These are phyloP conservation scores for Monosporozyma aerobia DNA, from an alignment of 805 yeast genomes.

Conservation along the genomic window DNA sequence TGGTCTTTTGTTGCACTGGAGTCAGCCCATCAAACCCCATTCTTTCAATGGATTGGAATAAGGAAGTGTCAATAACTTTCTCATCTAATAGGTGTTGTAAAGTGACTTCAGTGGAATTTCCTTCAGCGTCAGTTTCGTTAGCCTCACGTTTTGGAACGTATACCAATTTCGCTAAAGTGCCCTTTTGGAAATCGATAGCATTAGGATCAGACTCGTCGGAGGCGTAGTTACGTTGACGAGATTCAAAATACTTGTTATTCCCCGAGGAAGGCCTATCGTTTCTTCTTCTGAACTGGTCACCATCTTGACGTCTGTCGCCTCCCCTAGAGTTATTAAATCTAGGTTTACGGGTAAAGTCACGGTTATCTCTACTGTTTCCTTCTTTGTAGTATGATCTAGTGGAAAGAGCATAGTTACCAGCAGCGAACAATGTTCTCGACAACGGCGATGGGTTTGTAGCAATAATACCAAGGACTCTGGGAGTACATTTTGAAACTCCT, in stretches of 20 bases:
- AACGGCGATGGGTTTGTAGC: not conserved
- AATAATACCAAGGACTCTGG: not conserved
- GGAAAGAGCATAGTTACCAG: not conserved
- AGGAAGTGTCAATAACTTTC: conserved; percentile 20
- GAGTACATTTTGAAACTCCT: not conserved
- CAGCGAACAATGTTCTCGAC: not conserved
- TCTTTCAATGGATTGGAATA: conserved; percentile 31
- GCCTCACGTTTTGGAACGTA: conserved; percentile 7
- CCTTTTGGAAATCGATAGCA: conserved; percentile 8
- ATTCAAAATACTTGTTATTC: conserved; percentile 1
- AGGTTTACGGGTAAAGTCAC: not conserved
- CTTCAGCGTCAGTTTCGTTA: conserved; percentile 1
- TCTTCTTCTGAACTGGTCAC: not conserved
- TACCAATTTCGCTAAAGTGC: conserved; percentile 13
- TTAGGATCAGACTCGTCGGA: not conserved
- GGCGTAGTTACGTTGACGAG: not conserved
- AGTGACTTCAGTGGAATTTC: conserved; percentile 15
- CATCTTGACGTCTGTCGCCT: not conserved
- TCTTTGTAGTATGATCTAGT: not conserved
- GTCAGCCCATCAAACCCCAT: conserved; percentile 49
- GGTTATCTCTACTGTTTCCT: not conserved
- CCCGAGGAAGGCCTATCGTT: not conserved
- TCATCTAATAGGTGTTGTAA: conserved; percentile 24
- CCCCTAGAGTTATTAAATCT: not conserved
- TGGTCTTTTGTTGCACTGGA: conserved; percentile 57